Evolutionary conservation across 1,284 basidiomycete genomes (phyloP).

Genomic region (Porogramme epimiltina): DNA sequence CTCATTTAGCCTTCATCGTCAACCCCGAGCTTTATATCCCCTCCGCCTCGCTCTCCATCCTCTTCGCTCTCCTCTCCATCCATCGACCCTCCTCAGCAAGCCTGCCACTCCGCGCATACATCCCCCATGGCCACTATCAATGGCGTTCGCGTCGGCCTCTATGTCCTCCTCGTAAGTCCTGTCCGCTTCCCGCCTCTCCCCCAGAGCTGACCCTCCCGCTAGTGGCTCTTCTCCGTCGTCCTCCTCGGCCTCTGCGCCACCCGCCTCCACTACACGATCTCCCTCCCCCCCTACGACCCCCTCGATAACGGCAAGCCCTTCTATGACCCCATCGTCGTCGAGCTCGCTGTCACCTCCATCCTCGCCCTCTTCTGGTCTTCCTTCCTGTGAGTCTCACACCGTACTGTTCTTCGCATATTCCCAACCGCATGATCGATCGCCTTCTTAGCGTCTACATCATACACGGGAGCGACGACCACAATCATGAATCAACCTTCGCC

Average conservation of each 20-base stretch:
- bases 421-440: background rate
- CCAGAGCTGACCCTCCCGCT: background rate
- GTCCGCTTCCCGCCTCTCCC: background rate
- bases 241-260: slow-evolving; percentile 64
- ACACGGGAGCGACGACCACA: slow-evolving; percentile 55
- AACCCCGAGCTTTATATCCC: background rate
- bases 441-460: slow-evolving; percentile 41
- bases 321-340: slow-evolving; percentile 71
- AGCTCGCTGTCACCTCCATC: slow-evolving; percentile 61
- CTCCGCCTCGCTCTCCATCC: background rate
- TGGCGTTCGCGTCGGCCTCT: slow-evolving; percentile 25
- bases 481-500: slow-evolving; percentile 55
- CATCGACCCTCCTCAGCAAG: background rate
- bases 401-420: background rate
- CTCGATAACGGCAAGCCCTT: slow-evolving; percentile 61
- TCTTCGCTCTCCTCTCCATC: background rate
- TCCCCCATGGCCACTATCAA: slow-evolving; percentile 24
- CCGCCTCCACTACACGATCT: slow-evolving; percentile 67
- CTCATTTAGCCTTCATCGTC: background rate
- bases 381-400: slow-evolving; percentile 52
- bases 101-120: background rate
- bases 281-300: slow-evolving; percentile 56
- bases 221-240: slow-evolving; percentile 62
- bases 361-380: slow-evolving; percentile 63
- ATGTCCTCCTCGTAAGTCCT: slow-evolving; percentile 27